Evolutionary conservation across 2,329 filamentous ascomycete genomes (phyloP).

Genomic region (Mariannaea sp.): DNA sequence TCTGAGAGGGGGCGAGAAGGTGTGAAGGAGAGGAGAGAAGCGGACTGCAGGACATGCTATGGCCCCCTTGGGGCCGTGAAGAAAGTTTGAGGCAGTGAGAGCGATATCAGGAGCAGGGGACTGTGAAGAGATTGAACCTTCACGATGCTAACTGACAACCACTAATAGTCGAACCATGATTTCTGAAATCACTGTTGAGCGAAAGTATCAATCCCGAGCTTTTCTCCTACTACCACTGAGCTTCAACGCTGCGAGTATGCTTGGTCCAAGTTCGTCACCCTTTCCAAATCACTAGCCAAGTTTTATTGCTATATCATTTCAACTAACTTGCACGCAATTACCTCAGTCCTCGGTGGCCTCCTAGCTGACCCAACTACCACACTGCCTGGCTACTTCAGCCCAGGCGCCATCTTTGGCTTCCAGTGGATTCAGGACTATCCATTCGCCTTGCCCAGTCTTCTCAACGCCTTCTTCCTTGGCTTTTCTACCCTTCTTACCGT

Average conservation of each 20-base stretch:
- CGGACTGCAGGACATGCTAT: no score
- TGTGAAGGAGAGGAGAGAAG: no score
- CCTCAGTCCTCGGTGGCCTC: constrained; percentile 63
- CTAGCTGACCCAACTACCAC: constrained; percentile 68
- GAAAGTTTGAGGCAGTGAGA: neutral
- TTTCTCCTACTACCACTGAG: constrained; percentile 55
- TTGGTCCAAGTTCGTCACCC: constrained; percentile 48
- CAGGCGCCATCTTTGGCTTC: constrained; percentile 61
- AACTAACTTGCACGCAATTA: constrained; percentile 9
- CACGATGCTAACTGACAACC: constrained; percentile 6
- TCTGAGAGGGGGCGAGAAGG: neutral
- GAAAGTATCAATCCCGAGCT: constrained; percentile 53
- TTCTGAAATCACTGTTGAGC: constrained; percentile 54
- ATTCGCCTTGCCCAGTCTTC: constrained; percentile 71
- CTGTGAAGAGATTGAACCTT: neutral
- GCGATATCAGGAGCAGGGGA: neutral
- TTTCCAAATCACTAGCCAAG: neutral
- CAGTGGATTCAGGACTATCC: constrained; percentile 69
- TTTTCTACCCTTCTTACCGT: constrained; percentile 59
- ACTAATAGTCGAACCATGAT: constrained; percentile 55
- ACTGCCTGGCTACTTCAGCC: constrained; percentile 67
- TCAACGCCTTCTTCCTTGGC: constrained; percentile 66
- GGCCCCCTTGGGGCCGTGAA: no score
- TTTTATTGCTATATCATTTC: no score
- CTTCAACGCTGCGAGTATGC: constrained; percentile 53